phyloP scores from a whole-genome alignment of 2,329 filamentous ascomycete species.

The Fusarium sacchari region DNA sequence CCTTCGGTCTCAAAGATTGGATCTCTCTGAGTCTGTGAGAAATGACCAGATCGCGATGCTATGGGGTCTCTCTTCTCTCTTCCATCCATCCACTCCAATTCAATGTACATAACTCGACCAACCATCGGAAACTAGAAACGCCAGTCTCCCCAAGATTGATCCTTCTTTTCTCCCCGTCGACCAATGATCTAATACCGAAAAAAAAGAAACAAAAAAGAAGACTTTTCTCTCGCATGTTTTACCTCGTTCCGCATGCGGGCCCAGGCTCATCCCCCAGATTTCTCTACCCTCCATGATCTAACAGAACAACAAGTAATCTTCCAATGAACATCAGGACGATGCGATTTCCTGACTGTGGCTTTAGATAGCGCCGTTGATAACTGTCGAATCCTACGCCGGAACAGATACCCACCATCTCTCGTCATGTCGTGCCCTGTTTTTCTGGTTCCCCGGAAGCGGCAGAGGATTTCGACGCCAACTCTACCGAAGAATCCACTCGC shows the following conservation, averaged over 20 bases:
- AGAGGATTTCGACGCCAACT: slow-evolving; percentile 31
- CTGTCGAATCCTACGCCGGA: slow-evolving; percentile 3
- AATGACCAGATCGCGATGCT: slow-evolving; percentile 20
- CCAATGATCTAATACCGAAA: slow-evolving; percentile 29
- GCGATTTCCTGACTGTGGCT: slow-evolving; percentile 10
- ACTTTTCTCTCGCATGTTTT: slow-evolving; percentile 22
- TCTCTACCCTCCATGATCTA: slow-evolving; percentile 14
- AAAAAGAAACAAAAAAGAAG: slow-evolving; percentile 18
- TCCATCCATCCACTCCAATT: neutral
- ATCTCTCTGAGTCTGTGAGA: neutral
- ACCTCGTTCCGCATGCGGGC: slow-evolving; percentile 15
- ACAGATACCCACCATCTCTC: slow-evolving; percentile 19
- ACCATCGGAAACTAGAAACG: slow-evolving; percentile 24
- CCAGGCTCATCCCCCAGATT: slow-evolving; percentile 18
- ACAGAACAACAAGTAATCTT: neutral
- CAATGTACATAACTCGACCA: slow-evolving; percentile 4
- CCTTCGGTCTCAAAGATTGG: neutral
- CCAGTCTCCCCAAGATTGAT: slow-evolving; percentile 26
- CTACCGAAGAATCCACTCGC: slow-evolving; percentile 18
- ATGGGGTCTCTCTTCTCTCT: slow-evolving; percentile 10
- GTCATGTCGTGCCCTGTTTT: slow-evolving; percentile 21
- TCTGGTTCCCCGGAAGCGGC: slow-evolving; percentile 30
- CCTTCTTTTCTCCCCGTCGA: slow-evolving; percentile 13
- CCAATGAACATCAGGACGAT: slow-evolving; percentile 11
- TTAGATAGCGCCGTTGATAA: neutral